A percentile compares a stretch with the other conserved stretches of the same genome.
These are phyloP conservation scores for Eudorina sp. DNA, from an alignment of 139 green algal species.

Conservation along the genomic window DNA sequence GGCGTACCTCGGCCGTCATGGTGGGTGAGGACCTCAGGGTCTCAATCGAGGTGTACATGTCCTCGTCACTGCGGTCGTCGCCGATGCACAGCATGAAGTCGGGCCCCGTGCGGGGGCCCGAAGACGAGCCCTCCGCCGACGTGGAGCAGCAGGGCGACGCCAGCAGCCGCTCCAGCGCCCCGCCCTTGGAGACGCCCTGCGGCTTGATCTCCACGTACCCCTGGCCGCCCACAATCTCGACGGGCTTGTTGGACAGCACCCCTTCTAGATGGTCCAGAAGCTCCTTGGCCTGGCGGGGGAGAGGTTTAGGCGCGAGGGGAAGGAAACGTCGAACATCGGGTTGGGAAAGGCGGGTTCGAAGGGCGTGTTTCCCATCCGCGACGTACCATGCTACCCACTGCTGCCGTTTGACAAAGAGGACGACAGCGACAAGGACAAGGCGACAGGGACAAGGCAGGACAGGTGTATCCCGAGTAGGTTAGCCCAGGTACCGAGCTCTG, in stretches of 20 bases:
- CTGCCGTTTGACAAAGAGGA: too few species aligned
- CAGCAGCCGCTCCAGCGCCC: conserved; percentile 83
- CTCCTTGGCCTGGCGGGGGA: conserved; percentile 90
- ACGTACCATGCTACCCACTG: too few species aligned
- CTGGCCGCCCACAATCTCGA: conserved; percentile 88
- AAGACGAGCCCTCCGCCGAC: too few species aligned
- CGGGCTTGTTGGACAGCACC: conserved; percentile 92
- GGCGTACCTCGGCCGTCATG: conserved; percentile 62
- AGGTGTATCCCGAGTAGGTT: too few species aligned
- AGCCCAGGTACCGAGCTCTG: too few species aligned
- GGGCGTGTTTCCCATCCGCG: too few species aligned
- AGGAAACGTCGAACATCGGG: too few species aligned
- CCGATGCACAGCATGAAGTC: conserved; percentile 98
- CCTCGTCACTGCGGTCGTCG: conserved; percentile 98
- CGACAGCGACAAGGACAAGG: too few species aligned
- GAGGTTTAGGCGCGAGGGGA: not conserved
- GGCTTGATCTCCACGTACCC: conserved; percentile 95
- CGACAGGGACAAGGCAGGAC: too few species aligned
- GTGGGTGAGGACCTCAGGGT: conserved; percentile 55
- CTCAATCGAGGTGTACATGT: conserved; percentile 98
- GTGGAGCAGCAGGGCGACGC: not conserved
- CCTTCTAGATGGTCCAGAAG: conserved; percentile 97
- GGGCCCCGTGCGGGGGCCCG: conserved; percentile 27
- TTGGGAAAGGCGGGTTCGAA: too few species aligned
- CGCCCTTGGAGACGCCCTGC: conserved; percentile 88